Conservation (phyloP, 2,329 filamentous ascomycete species). For the Aureobasidium sp. region DNA sequence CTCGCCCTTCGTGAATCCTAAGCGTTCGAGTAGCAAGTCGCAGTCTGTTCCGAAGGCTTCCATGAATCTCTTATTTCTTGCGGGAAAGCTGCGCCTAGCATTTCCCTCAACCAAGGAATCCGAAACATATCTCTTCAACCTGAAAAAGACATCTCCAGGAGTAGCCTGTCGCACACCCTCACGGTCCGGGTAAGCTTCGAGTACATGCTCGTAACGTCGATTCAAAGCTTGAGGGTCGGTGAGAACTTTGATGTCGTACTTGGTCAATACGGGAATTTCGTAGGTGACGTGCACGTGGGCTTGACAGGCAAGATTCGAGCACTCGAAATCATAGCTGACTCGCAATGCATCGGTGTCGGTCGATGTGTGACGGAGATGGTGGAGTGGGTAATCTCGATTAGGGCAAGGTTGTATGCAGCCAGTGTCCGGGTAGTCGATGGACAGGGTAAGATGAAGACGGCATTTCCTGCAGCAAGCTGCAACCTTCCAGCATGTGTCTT, state of each 20-base stretch:
- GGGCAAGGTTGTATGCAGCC: constrained; percentile 33
- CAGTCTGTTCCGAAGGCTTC: constrained; percentile 56
- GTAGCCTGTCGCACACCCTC: constrained; percentile 43
- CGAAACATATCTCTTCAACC: constrained; percentile 50
- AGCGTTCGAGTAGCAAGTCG: constrained; percentile 44
- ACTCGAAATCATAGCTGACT: constrained; percentile 44
- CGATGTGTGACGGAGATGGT: constrained; percentile 43
- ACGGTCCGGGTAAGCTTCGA: constrained; percentile 43
- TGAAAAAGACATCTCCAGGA: constrained; percentile 46
- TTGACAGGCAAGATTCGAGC: constrained; percentile 50
- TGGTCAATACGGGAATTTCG: constrained; percentile 42
- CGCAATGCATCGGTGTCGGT: constrained; percentile 1
- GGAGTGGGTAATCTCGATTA: constrained; percentile 44
- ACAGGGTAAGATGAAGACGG: constrained; percentile 52
- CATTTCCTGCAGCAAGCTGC: constrained; percentile 54
- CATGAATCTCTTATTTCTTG: constrained; percentile 55
- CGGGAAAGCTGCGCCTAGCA: constrained; percentile 46
- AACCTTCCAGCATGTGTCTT: constrained; percentile 43
- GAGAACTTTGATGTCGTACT: constrained; percentile 42
- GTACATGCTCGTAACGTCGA: constrained; percentile 44
- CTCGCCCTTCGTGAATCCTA: constrained; percentile 45
- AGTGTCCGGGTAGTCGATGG: constrained; percentile 41
- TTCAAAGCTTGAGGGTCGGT: constrained; percentile 45
- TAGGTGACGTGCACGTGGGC: constrained; percentile 44
- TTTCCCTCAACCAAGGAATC: constrained; percentile 47